These are phyloP conservation scores for Meira miltonrushii DNA, from an alignment of 1,284 basidiomycete genomes.

Conservation along the genomic window DNA sequence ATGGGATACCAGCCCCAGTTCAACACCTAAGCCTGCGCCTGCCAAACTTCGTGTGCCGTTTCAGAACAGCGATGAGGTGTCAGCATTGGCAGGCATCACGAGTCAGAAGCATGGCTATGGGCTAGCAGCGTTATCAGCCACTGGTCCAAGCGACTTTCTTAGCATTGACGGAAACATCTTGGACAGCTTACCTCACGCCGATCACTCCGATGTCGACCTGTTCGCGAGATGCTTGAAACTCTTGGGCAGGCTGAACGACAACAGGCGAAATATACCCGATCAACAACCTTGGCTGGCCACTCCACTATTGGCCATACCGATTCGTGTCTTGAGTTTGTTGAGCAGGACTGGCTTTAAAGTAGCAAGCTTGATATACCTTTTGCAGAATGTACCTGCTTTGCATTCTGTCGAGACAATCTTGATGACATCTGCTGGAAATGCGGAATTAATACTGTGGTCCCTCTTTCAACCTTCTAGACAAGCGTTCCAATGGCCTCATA, in stretches of 20 bases:
- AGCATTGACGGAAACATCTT: too few relatives aligned
- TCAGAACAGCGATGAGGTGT: background rate
- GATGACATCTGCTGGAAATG: background rate
- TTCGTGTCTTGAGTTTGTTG: slow-evolving; percentile 1
- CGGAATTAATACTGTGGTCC: background rate
- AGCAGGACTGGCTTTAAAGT: slow-evolving; percentile 1
- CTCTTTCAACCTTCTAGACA: background rate
- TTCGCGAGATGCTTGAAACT: slow-evolving; percentile 1
- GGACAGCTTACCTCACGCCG: background rate
- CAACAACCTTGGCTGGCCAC: background rate
- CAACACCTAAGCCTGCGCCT: slow-evolving; percentile 4
- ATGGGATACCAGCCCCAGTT: slow-evolving; percentile 5
- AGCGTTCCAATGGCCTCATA: background rate
- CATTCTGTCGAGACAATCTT: background rate
- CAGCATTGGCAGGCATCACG: background rate
- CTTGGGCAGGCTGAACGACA: background rate
- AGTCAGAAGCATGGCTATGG: too few relatives aligned
- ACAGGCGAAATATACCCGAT: background rate
- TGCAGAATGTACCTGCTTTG: background rate
- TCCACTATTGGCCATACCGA: background rate
- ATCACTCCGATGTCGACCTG: slow-evolving; percentile 4
- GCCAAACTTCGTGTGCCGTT: background rate
- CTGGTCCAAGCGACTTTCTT: too few relatives aligned
- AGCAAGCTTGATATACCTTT: background rate
- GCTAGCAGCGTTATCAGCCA: too few relatives aligned